Base-by-base conservation (phyloP, 2,329 filamentous ascomycete species). In the Colletotrichum spinosum region DNA sequence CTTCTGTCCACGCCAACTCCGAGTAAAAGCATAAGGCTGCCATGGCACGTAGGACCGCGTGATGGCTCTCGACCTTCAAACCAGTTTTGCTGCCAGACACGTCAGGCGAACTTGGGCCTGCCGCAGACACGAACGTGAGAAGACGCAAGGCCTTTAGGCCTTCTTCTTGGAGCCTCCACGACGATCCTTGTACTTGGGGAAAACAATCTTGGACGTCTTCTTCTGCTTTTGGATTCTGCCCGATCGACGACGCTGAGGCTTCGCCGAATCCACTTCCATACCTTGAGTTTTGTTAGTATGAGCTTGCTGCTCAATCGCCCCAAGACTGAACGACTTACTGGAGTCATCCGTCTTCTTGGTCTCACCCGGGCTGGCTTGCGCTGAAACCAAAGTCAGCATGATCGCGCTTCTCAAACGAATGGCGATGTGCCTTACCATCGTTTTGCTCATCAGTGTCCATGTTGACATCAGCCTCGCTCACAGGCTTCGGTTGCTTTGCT, bases 401-500 rank as follows among this genome's bases (percentile, higher is more conserved):
- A 33, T 8, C 12, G 33, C 53, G 48, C 44, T 17, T 35, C 15
- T n/a, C 58, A 49, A 7, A 41, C 39, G 35, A 8, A 41, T 25
- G 33, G 41, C 11, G 52, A 42, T 51, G 15, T 13, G 13, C 4
- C 58, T 57, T 48, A 66, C 63, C 63, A 37, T 54, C 62, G 9
- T 60, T 50, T 48, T 66, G 63, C 54, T 72, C 76, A 70, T 79
- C 74, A 70, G 74, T 75, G 55, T 82, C 79, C 76, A 87, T 84
- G 60, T 80, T 81, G 70, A 84, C 78, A 69, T 87, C 81, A 56
- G 79, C 77, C 61, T 80, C 73, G 65, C 81, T 75, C 70, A 80
- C 77, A n/a, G 92, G 89, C 77, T 92, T 93, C 66, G 92, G 90
- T 74, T 94, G 89, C 62, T 90, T 85, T 51, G 91, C 92, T 71